phyloP scores from a whole-genome alignment of 1,139 yeast species.

The Protomyces gravidus region DNA sequence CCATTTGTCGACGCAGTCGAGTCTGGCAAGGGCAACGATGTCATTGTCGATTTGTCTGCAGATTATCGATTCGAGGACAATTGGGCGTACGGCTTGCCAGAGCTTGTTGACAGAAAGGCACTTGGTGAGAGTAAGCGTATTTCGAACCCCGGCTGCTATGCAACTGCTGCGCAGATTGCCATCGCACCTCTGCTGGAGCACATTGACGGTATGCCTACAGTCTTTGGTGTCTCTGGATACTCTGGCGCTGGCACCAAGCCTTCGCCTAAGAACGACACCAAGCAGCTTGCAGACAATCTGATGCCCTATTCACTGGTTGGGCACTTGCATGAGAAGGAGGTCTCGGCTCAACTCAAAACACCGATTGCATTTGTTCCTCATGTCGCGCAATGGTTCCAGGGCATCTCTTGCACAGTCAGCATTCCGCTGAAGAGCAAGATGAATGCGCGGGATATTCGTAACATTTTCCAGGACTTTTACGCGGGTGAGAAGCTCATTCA shows the following conservation, averaged over 20 bases:
- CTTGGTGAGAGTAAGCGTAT: slow-evolving; percentile 76
- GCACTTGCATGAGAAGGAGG: slow-evolving; percentile 93
- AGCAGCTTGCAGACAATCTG: slow-evolving; percentile 68
- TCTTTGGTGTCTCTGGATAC: slow-evolving; percentile 95
- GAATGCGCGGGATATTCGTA: slow-evolving; percentile 75
- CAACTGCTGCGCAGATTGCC: slow-evolving; percentile 94
- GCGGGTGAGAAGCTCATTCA: slow-evolving; percentile 81
- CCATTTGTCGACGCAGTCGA: slow-evolving; percentile 95
- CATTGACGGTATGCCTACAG: slow-evolving; percentile 65
- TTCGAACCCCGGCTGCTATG: slow-evolving; percentile 97
- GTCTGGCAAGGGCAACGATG: slow-evolving; percentile 53
- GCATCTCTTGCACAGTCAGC: slow-evolving; percentile 85
- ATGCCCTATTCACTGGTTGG: slow-evolving; percentile 95
- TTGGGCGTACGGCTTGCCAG: slow-evolving; percentile 94
- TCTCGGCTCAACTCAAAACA: slow-evolving; percentile 70
- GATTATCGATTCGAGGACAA: slow-evolving; percentile 87
- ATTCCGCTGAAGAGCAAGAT: slow-evolving; percentile 75
- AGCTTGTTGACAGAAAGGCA: slow-evolving; percentile 58
- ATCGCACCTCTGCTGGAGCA: slow-evolving; percentile 66
- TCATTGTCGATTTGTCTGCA: slow-evolving; percentile 87
- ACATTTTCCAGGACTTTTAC: slow-evolving; percentile 81
- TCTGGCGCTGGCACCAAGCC: slow-evolving; percentile 99
- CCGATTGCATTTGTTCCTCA: slow-evolving; percentile 91
- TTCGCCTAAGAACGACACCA: slow-evolving; percentile 85
- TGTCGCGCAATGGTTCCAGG: slow-evolving; percentile 99